phyloP scores from a whole-genome alignment of 495 filamentous ascomycete genomes.

The Lasiosphaeria hispida region DNA sequence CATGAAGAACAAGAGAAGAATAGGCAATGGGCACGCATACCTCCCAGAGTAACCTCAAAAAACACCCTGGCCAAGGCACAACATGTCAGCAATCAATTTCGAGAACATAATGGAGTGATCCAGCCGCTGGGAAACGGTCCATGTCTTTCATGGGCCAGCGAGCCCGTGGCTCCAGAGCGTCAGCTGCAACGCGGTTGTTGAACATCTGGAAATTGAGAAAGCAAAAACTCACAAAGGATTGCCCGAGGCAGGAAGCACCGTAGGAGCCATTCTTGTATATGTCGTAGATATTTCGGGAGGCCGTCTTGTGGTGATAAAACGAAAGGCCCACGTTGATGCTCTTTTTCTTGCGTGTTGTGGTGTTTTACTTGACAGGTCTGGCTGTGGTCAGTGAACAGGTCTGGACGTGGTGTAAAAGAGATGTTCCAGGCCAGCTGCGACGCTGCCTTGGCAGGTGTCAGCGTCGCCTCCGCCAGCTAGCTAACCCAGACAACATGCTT shows the following conservation, averaged over 20 bases:
- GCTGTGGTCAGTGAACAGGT: not conserved
- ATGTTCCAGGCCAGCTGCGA: no score
- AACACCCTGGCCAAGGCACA: slow-evolving; percentile 59
- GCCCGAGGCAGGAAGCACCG: slow-evolving; percentile 50
- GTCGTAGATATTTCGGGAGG: not conserved
- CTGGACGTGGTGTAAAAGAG: no score
- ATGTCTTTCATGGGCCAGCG: no score
- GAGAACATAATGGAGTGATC: not conserved
- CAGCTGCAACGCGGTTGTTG: not conserved
- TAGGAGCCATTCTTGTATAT: slow-evolving; percentile 44
- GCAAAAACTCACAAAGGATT: slow-evolving; percentile 51
- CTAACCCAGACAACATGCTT: no score
- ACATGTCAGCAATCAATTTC: not conserved
- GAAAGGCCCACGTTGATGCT: no score
- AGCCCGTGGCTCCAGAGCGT: no score
- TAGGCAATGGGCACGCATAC: no score
- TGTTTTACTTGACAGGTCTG: not conserved
- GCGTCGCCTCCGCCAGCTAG: no score
- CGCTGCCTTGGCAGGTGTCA: no score
- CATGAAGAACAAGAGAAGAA: no score
- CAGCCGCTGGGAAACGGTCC: no score
- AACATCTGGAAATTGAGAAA: slow-evolving; percentile 3
- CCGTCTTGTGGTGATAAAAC: not conserved
- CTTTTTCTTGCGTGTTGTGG: not conserved
- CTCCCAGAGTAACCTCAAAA: slow-evolving; percentile 89